Evolutionary conservation across 1,284 basidiomycete genomes (phyloP), one percentile per base, ranked within the genome.

Genomic region (Ganoderma multipileum): DNA sequence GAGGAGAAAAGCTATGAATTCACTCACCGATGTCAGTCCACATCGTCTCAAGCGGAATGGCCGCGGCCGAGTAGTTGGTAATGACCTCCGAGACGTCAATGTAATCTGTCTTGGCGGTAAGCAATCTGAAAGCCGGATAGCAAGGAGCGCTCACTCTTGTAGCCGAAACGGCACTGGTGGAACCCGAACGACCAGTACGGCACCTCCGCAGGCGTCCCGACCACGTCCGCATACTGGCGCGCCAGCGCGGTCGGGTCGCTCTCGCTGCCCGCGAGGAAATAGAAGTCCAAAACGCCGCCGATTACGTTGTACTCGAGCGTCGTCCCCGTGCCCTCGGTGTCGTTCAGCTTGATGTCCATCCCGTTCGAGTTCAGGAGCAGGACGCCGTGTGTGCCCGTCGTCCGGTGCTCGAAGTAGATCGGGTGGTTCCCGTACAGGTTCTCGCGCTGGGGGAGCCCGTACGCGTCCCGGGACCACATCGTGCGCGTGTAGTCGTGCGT

Each of bases 391-490:
- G 90, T 89, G 8, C 89, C 89, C 1, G 86, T 86, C 3, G 80
- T 77, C 54, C 89, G 85, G 71, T 91, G 89, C 72, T 92, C 90
- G 64, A 89, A 86, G 79, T 92, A 93, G 58, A 92, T 80, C 0
- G 91, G 89, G 72, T 93, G 91, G 71, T 87, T 88, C 11, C 91
- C 89, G 79, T 93, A 93, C 28, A 91, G 75, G 71, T 91, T 91
- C 16, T 85, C 85, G 4, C 83, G 84, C 1, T 71, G 76, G 0
- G 88, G 85, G 20, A 91, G 80, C 42, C 87, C 86, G 71, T 81
- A 87, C 8, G 89, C 85, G 76, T 93, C 91, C 65, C 91, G 85
- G 38, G 86, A 87, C 89, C 90, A 92, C 36, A 92, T 74, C 0
- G 91, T 91, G 39, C 89, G 84, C 2, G 89, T 90, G 47, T 85